A percentile compares a stretch with the other conserved stretches of the same genome.
These are phyloP conservation scores for Pilasporangium apinafurcum DNA, from an alignment of 352 stramenopile genomes.

Conservation along the genomic window DNA sequence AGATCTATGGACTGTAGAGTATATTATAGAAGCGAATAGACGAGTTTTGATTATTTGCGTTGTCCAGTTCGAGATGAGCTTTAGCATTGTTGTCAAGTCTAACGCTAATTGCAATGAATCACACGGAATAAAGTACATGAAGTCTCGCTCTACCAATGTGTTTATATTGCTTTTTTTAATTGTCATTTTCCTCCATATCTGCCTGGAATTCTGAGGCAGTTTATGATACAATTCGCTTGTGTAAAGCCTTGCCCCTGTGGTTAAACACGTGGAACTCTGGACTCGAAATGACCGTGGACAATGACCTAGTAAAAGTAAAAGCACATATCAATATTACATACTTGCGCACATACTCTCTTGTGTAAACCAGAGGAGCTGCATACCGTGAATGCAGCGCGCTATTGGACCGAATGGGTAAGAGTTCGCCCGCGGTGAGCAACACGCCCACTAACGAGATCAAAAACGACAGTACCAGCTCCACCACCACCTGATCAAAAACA, in stretches of 20 bases:
- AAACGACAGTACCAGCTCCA: slow-evolving; percentile 68
- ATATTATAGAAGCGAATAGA: not conserved
- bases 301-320: slow-evolving; percentile 26
- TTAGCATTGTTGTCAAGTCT: no score
- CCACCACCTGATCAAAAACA: slow-evolving; percentile 32
- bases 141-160: no score
- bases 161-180: no score
- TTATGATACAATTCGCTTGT: slow-evolving; percentile 49
- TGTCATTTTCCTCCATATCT: no score
- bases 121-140: no score
- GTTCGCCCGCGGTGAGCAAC: slow-evolving; percentile 57
- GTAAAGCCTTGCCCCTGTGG: slow-evolving; percentile 66
- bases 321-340: not conserved
- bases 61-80: no score
- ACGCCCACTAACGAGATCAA: slow-evolving; percentile 62
- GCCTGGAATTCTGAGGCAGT: not conserved
- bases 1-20: not conserved
- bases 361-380: not conserved
- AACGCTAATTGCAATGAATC: no score
- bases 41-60: slow-evolving; percentile 5
- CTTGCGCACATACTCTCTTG: not conserved
- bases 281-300: slow-evolving; percentile 53
- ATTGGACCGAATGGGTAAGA: slow-evolving; percentile 72
- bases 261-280: slow-evolving; percentile 82
- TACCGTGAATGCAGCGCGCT: slow-evolving; percentile 57